Base-by-base conservation (phyloP, 768 basidiomycete genomes). In the Termitomyces sp. region DNA sequence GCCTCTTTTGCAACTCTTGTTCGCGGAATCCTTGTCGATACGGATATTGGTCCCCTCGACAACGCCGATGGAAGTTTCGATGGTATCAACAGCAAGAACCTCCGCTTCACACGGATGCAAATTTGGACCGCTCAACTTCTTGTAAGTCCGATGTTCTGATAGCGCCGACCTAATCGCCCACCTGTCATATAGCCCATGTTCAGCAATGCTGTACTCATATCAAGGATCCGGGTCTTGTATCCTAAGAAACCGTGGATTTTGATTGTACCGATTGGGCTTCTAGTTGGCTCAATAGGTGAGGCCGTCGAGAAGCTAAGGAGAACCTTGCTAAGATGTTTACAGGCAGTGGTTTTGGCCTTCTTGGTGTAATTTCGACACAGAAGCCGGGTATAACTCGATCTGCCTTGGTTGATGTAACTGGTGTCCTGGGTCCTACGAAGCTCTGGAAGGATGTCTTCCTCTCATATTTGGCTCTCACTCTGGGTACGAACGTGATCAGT, bases 1-100 rank as follows among this genome's bases (percentile, higher is more conserved):
- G 60, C 53, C 12, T 54, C 56, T 37, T 61, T 61, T 38, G 60
- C 60, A 44, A 61, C 60, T n/a, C 56, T 57, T n/a, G 60, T 61
- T 38, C 56, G 60, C 3, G 60, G 56, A 19, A 61, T 61, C 21
- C 54, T 61, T 7, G 60, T 61, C 38, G 56, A 61, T 37, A 61
- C 60, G 9, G 60, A 61, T 31, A 49, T 61, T 7, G 60, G 60
- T 1, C 60, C 60, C 14, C 60, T 61, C 7, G 60, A 61, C 37
- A 61, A 45, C 2, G 53, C 35, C 0, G 59, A 38, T 17, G 15
- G 56, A 5, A 61, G 56, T 50, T 61, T 26, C 45, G 60, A 58
- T n/a, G 60, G 60, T 7, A 61, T 61, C 50, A 52, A 61, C 50
- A n/a, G n/a, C 1, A 61, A 61, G 49, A 55, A 54, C 30, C 56